Evolutionary conservation across 352 stramenopile genomes (phyloP), one percentile per base, ranked within the genome.

Genomic region (Phytophthora sojae): DNA sequence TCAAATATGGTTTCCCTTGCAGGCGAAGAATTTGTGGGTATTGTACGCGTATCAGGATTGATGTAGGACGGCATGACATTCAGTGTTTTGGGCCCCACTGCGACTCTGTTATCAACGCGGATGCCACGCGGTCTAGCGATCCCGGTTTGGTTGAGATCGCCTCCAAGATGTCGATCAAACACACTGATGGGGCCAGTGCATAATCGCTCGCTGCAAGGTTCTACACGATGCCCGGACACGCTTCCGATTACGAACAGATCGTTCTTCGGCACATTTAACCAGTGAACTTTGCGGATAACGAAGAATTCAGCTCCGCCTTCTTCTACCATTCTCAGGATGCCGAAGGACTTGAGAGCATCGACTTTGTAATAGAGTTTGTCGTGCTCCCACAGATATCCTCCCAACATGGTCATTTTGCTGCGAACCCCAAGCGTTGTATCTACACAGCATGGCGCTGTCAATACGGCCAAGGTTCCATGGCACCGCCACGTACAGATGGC

Each of bases 381-480:
- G 5, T 69, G 25, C n/a, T 63, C 32, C 61, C 57, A 75, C 5
- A 26, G 49, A 19, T 75, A 79, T 39, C 71, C 61, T 2, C 26
- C 44, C 14, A 79, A 25, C 11, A 64, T 47, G 5, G 64, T 53
- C 45, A 67, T 70, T 50, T 69, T 75, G 12, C 55, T 66, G 30
- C 61, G 61, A 2, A 63, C 17, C 2, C 71, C 71, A 4, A 79
- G 23, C 2, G 54, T 67, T 7, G 57, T 64, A 23, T 79, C 67
- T 9, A 79, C 62, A 29, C 67, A 73, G 19, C 57, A 79, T 4
- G 67, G 57, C 5, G 71, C 60, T 21, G 35, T 63, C n/a, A 78
- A 52, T 3, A 69, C 56, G 14, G 15, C 19, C 7, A 59, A 54
- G 0, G 57, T 58, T 6, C 61, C 30, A 17, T 71, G 64, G 6